Base-by-base conservation (phyloP, 805 yeast species). In the Isabelozyma pseudorhagii region DNA sequence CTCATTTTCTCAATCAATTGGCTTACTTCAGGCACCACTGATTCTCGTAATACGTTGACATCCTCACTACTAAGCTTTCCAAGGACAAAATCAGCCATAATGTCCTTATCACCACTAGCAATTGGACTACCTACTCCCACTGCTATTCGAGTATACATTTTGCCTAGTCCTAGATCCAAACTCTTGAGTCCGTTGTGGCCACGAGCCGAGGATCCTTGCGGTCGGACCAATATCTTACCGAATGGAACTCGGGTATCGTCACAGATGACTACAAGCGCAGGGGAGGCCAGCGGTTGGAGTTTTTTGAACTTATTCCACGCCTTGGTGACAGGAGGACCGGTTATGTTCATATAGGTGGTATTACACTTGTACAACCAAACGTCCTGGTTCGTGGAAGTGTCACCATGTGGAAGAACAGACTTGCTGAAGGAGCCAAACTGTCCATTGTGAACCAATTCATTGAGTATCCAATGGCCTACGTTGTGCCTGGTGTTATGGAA, bases 181-280 rank as follows among this genome's bases (percentile, higher is more conserved):
- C 86, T 80, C 52, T 78, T 77, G 27, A 92, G 71, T 0, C 97
- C 97, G 60, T 89, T 90, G 59, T 92, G 98, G 0, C 97, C 97
- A 42, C 94, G 72, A 13, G 83, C 75, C 41, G 89, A 80, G 0
- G 85, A 74, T 1, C 81, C 79, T 11, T 82, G 84, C 14, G 69
- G 71, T 44, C 93, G 73, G 1, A 86, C 62, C 57, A 86, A 86
- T 17, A 83, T 71, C 47, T 81, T 79, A 0, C 97, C 97, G 3
- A 84, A 55, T 0, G 78, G 79, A 11, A 84, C 62, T 51, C 83
- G 85, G 42, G 91, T 62, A 55, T 92, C 97, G 63, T 92, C 97
- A 61, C 89, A 96, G 1, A 91, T 58, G 0, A 90, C 78, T 1
- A 90, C 74, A 50, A 83, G 50, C 8, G 55, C 67, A 2, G 79